Base-by-base conservation (phyloP, 1,284 basidiomycete genomes). In the Agroathelia rolfsii region DNA sequence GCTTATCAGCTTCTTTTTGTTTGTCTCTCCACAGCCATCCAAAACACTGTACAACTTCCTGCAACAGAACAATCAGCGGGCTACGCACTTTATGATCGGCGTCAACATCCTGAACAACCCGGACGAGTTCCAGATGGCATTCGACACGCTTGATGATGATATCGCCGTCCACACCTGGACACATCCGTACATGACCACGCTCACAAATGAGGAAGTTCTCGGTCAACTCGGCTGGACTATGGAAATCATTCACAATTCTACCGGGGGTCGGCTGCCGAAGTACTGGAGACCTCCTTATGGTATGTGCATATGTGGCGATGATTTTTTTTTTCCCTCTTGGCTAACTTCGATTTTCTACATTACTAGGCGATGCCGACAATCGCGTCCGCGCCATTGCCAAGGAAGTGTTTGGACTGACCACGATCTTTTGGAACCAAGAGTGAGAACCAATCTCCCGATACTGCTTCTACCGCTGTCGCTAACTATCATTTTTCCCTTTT, bases 21-120 rank as follows among this genome's bases (percentile, higher is more conserved):
- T n/a, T 53, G 63, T 30, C 44, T 53, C 30, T 38, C 53, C 16
- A 37, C 41, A 50, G 46, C n/a, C 49, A 32, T 57, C 47, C 27
- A 21, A 8, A 3, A 4, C 28, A 2, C 59, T 79, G 12, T 70
- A 72, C 49, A 34, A 55, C 7, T 87, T 84, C 51, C 59, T 89
- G 31, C 42, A 64, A 40, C 34, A 58, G n/a, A 65, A 86, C 37
- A 67, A 75, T 34, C 53, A 74, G 36, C 64, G 51, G 6, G 72
- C 75, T 2, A 90, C 86, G 1, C 85, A 89, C 52, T 90, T 89
- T 51, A 69, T 86, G 60, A 89, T 92, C 44, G 87, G 87, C 17
- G 46, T 62, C 19, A 78, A 85, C 48, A 80, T 90, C 41, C 47
- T 78, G 19, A 37, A 53, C 30, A 60, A 79, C 50, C 66, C 72